A percentile compares a stretch with the other conserved stretches of the same genome.
Evolutionary conservation across 805 yeast species (phyloP).

Genomic region (Kuraishia molischiana): DNA sequence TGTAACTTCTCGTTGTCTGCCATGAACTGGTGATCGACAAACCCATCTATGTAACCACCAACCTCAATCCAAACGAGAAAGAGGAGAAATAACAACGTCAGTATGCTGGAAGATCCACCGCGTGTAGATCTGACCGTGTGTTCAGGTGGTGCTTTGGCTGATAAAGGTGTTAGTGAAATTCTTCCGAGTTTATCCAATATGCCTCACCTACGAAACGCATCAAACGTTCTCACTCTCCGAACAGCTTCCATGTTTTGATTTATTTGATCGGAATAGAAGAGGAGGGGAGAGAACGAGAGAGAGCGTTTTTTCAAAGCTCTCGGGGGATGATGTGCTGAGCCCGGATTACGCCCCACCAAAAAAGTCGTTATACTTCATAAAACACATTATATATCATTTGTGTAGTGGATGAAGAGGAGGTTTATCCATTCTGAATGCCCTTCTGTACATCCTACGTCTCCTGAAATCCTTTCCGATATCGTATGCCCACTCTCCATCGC

Average conservation of each 20-base stretch:
- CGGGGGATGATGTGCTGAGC: no score
- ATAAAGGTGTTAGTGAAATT: no score
- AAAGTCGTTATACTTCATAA: no score
- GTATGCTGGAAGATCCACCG: conserved; percentile 66
- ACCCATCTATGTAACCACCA: conserved; percentile 80
- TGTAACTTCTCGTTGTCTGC: conserved; percentile 58
- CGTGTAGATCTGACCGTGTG: conserved; percentile 66
- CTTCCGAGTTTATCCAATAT: no score
- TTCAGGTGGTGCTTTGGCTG: conserved; percentile 59
- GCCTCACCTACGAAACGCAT: conserved; percentile 53
- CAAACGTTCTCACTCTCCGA: conserved; percentile 41
- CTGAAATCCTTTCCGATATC: conserved; percentile 40
- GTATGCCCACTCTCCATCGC: conserved; percentile 39
- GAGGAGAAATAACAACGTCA: conserved; percentile 51
- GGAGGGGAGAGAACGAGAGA: no score
- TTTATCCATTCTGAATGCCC: no score
- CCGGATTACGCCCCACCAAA: no score
- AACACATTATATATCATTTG: no score
- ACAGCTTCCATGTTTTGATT: not conserved
- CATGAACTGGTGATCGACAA: conserved; percentile 62
- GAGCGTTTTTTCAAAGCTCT: no score
- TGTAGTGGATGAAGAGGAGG: no score
- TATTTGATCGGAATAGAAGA: no score
- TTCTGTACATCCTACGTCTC: no score
- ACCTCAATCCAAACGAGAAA: conserved; percentile 76